These are phyloP conservation scores for Paraurostyla sp. DNA, from an alignment of 73 alveolate genomes.

Conservation along the genomic window DNA sequence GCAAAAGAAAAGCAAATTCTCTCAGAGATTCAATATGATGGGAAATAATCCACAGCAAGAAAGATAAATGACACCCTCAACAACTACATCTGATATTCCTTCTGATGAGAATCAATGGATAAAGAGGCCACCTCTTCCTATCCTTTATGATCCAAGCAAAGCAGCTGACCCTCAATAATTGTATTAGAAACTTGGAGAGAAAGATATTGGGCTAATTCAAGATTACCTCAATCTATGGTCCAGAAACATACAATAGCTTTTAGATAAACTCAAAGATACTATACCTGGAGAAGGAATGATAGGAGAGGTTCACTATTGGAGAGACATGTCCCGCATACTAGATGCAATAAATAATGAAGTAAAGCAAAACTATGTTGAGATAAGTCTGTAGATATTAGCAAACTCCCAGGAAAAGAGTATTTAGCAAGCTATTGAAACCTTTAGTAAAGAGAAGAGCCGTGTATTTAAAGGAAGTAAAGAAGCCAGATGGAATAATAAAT, in stretches of 20 bases:
- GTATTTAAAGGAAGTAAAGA: slow-evolving; percentile 55
- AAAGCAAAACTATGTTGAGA: slow-evolving; percentile 52
- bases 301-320: slow-evolving; percentile 72
- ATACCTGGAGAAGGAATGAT: slow-evolving; percentile 68
- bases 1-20: slow-evolving; percentile 8
- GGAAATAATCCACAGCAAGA: neutral
- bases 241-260: slow-evolving; percentile 1
- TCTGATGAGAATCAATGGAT: slow-evolving; percentile 55
- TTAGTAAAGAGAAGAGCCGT: slow-evolving; percentile 9
- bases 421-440: neutral
- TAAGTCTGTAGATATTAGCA: slow-evolving; percentile 29
- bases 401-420: slow-evolving; percentile 7
- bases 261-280: slow-evolving; percentile 40
- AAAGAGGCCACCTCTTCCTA: slow-evolving; percentile 40
- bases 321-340: slow-evolving; percentile 62
- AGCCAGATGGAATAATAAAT: slow-evolving; percentile 72
- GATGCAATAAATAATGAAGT: slow-evolving; percentile 55
- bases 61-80: slow-evolving; percentile 42
- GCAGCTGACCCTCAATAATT: slow-evolving; percentile 30
- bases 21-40: slow-evolving; percentile 43
- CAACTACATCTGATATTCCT: slow-evolving; percentile 31
- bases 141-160: slow-evolving; percentile 9
- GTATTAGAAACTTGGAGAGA: neutral
- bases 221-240: slow-evolving; percentile 54
- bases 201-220: neutral